phyloP scores from a whole-genome alignment of 306 rosid species.

The Quercus aquifolioides region DNA sequence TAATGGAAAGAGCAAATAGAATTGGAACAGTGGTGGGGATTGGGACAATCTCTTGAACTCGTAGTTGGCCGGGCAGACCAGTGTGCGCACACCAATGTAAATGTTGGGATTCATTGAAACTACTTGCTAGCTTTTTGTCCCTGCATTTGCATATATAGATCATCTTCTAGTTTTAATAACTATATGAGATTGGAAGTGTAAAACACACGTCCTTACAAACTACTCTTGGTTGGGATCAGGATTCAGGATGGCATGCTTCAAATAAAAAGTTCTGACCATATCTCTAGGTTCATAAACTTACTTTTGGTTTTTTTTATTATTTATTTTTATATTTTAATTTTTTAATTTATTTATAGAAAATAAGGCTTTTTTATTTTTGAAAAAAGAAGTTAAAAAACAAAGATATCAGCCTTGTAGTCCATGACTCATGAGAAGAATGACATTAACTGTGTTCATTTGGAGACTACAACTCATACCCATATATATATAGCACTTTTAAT shows the following conservation, averaged over 20 bases:
- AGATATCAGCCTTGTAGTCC: neutral
- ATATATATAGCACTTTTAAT: neutral
- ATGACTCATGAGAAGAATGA: no score
- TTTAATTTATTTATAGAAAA: neutral
- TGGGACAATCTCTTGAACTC: slow-evolving; percentile 21
- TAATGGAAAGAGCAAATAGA: neutral
- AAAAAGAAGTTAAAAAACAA: neutral
- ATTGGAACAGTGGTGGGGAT: slow-evolving; percentile 1
- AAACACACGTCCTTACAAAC: slow-evolving; percentile 10
- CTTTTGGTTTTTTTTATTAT: neutral
- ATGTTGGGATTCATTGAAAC: slow-evolving; percentile 50
- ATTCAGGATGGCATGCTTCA: slow-evolving; percentile 11
- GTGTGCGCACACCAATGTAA: slow-evolving; percentile 45
- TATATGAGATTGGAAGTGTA: neutral
- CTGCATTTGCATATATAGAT: neutral
- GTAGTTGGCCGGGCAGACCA: slow-evolving; percentile 43
- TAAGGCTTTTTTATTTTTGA: neutral
- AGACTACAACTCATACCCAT: neutral
- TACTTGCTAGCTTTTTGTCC: slow-evolving; percentile 29
- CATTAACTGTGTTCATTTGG: no score
- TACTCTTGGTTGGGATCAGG: slow-evolving; percentile 22
- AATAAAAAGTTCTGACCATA: slow-evolving; percentile 15
- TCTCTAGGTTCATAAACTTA: neutral
- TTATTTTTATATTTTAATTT: no score
- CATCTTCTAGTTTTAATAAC: slow-evolving; percentile 10